Percentiles rank a stretch among this genome's conserved stretches.
phyloP scores from a whole-genome alignment of 139 green algal species.

The Eudorina sp. region DNA sequence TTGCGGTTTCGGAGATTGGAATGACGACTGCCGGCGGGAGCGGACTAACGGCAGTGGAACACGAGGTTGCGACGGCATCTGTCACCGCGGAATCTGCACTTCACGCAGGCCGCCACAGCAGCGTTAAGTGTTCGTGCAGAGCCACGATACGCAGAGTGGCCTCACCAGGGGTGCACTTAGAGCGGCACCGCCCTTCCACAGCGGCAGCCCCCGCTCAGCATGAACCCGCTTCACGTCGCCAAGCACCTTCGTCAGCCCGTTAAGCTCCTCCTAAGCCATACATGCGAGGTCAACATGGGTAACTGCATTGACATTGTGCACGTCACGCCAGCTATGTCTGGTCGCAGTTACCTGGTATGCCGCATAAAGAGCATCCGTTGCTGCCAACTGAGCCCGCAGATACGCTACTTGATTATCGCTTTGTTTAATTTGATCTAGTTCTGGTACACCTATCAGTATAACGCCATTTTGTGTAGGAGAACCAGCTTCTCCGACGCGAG shows the following conservation, averaged over 20 bases:
- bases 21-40: no score
- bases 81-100: no score
- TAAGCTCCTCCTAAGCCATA: constrained; percentile 15
- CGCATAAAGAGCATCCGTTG: constrained; percentile 9
- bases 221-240: neutral
- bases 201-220: neutral
- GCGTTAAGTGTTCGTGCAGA: no score
- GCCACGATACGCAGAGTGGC: no score
- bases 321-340: no score
- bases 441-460: neutral
- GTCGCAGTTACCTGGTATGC: constrained; percentile 40
- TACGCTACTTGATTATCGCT: neutral
- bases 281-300: no score
- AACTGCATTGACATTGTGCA: no score
- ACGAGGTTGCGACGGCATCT: no score
- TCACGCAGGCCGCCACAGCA: no score
- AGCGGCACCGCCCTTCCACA: constrained; percentile 41
- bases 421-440: neutral
- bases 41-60: no score
- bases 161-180: no score
- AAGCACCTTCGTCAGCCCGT: neutral
- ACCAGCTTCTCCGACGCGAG: neutral
- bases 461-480: neutral
- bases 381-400: constrained; percentile 16
- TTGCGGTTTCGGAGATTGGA: no score